A percentile compares a stretch with the other conserved stretches of the same genome.
Conservation (phyloP, 768 basidiomycete species). For the Peribolospora baueri region DNA sequence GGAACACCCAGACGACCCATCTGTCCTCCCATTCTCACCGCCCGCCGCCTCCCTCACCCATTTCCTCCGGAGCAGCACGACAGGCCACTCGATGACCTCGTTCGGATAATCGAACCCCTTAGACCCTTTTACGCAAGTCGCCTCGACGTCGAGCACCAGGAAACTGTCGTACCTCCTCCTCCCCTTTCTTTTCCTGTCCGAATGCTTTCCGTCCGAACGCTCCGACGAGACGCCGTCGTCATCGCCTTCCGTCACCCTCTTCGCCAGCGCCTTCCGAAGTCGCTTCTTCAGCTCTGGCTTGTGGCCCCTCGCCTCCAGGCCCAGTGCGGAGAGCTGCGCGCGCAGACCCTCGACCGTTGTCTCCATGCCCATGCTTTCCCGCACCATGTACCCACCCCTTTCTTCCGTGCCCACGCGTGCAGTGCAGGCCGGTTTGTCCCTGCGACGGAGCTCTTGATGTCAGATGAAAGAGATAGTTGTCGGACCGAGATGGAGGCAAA, state of each 20-base stretch:
- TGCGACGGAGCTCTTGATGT: too few relatives aligned
- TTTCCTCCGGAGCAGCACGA: conserved; percentile 59
- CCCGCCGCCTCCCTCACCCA: not conserved
- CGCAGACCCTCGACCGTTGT: conserved; percentile 14
- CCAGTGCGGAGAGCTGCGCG: conserved; percentile 14
- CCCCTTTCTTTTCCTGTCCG: not conserved
- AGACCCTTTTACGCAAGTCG: conserved; percentile 32
- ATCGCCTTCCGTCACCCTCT: conserved; percentile 2
- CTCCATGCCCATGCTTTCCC: too few relatives aligned
- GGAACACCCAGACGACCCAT: not conserved
- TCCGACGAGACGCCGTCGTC: not conserved
- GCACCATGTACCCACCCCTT: too few relatives aligned
- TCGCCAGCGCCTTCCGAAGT: conserved; percentile 6
- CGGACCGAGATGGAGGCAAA: too few relatives aligned
- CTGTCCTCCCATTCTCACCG: not conserved
- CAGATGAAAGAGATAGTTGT: too few relatives aligned
- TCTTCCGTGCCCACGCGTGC: too few relatives aligned
- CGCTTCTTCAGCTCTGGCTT: conserved; percentile 21
- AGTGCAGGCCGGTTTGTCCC: too few relatives aligned
- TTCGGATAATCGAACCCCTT: conserved; percentile 55
- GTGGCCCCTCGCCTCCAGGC: conserved; percentile 19
- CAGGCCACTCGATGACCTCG: conserved; percentile 93
- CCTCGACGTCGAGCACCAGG: conserved; percentile 42
- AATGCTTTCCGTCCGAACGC: not conserved
- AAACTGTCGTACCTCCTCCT: conserved; percentile 9